phyloP scores from a whole-genome alignment of 495 filamentous ascomycete genomes.

The Cercophora samala region DNA sequence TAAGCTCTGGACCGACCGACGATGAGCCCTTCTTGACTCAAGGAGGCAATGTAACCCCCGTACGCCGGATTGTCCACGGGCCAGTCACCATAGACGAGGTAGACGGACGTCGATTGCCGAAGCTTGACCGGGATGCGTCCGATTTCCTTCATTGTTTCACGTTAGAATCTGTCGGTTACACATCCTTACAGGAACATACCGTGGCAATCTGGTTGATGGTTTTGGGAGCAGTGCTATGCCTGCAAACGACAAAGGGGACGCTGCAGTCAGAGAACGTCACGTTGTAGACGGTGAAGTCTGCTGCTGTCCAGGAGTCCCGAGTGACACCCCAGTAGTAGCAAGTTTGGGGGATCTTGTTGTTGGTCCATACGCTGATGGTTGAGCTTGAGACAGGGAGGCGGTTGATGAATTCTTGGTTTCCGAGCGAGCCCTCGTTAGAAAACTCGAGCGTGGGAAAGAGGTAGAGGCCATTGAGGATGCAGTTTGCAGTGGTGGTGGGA shows the following conservation, averaged over 20 bases:
- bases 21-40: constrained; percentile 14
- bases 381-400: constrained; percentile 15
- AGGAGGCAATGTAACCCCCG: constrained; percentile 15
- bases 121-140: constrained; percentile 11
- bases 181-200: background rate
- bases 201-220: constrained; percentile 15
- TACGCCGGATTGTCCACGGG: constrained; percentile 14
- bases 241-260: constrained; percentile 17
- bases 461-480: constrained; percentile 20
- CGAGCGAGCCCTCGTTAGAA: constrained; percentile 8
- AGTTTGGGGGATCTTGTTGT: constrained; percentile 17
- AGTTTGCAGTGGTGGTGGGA: constrained; percentile 3
- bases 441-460: constrained; percentile 18
- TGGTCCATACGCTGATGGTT: constrained; percentile 19
- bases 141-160: constrained; percentile 3
- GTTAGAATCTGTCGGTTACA: background rate
- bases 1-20: constrained; percentile 15
- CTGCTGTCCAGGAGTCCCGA: constrained; percentile 11
- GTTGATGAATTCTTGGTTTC: constrained; percentile 11
- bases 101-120: constrained; percentile 12
- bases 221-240: constrained; percentile 8
- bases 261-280: constrained; percentile 23
- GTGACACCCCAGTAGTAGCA: constrained; percentile 23
- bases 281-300: constrained; percentile 21
- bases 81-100: constrained; percentile 18